Evolutionary conservation across 2,329 filamentous ascomycete species (phyloP).

Genomic region (Cladosporium oxysporum): DNA sequence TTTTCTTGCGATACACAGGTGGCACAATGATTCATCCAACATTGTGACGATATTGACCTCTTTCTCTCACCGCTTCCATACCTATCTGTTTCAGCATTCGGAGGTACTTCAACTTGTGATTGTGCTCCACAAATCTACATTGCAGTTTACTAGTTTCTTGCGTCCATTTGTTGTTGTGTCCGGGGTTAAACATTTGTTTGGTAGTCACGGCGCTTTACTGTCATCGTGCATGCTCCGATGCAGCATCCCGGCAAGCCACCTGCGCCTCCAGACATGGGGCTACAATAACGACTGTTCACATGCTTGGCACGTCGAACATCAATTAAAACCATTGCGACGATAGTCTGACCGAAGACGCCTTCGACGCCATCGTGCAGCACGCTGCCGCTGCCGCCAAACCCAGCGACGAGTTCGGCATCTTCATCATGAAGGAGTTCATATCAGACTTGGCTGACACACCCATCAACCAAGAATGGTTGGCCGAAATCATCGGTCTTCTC

Average conservation of each 20-base stretch:
- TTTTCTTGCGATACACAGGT: background rate
- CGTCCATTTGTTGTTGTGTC: background rate
- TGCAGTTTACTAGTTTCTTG: no score
- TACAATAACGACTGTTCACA: no score
- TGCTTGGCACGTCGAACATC: background rate
- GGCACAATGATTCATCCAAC: background rate
- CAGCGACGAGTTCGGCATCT: background rate
- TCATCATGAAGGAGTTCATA: background rate
- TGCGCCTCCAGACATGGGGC: background rate
- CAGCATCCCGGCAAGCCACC: background rate
- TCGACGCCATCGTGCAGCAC: background rate
- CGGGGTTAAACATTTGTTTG: background rate
- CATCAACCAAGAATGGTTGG: background rate
- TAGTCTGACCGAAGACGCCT: background rate
- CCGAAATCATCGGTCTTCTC: background rate
- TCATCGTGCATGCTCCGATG: background rate
- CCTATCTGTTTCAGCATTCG: background rate
- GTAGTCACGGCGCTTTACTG: background rate
- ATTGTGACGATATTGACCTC: background rate
- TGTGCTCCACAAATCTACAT: no score
- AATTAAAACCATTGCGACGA: background rate
- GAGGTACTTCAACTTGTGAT: no score
- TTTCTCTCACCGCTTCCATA: background rate
- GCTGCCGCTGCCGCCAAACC: background rate
- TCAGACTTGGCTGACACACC: background rate